Evolutionary conservation across 1,139 yeast species (phyloP), one percentile per base, ranked within the genome.

Genomic region (Blastobotrys apis): DNA sequence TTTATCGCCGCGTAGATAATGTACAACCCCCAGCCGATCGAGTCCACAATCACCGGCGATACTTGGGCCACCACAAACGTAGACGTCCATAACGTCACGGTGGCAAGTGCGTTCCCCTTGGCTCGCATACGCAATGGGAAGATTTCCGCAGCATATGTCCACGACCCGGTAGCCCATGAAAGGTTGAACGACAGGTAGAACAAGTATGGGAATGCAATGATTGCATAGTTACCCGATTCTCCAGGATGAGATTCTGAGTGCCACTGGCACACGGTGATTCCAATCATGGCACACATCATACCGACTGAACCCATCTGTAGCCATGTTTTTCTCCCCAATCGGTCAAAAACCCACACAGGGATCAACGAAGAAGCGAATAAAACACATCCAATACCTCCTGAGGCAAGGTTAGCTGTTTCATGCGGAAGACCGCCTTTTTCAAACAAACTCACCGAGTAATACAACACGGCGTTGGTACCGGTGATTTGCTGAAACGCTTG

Each of bases 101-200:
- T 78, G 37, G 84, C 77, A 44, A 82, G 60, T n/a, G 88, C 79
- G 51, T 82, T 80, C 5, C 85, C 81, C 64, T 79, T 81, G 59
- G 82, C 85, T 65, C 92, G 74, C 45, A 81, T 77, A 49, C 81
- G 72, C 54, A 83, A 71, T 47, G 85, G 80, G 68, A 73, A 83
- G 49, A 81, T 71, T 64, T 83, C 94, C 43, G 85, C 81, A 49
- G 80, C 72, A 48, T 81, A 71, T 39, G 84, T 86, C 90, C 90
- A 83, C 32, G 78, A 75, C 45, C 78, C 69, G 29, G 87, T 86
- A 92, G 79, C 90, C 90, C 90, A 83, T 23, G 86, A 72, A 36
- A 84, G 68, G 16, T 88, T 88, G 61, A 81, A 82, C 61, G 76
- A 79, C 20, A 83, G 77, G 63, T 81, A 81, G 59, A 80, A 82